A percentile compares a stretch with the other conserved stretches of the same genome.
Conservation (phyloP, 2,329 filamentous ascomycete species). For the Paramyrothecium roridum region DNA sequence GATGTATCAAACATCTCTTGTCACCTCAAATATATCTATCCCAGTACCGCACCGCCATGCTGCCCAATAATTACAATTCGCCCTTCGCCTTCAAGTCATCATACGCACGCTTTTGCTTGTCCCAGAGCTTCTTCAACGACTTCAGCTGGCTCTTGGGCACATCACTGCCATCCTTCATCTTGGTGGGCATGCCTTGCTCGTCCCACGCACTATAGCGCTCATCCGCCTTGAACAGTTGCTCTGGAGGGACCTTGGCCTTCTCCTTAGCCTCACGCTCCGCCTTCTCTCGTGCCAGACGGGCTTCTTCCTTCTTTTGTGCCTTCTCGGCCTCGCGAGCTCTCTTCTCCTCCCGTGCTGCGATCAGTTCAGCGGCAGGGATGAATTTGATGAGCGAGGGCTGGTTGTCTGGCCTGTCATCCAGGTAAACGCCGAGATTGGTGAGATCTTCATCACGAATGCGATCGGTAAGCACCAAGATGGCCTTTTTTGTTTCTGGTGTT, state of each 20-base stretch:
- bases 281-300: constrained; percentile 45
- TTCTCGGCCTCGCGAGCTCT: constrained; percentile 60
- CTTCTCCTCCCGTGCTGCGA: constrained; percentile 58
- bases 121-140: constrained; percentile 86
- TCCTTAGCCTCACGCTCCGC: constrained; percentile 52
- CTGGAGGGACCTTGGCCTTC: constrained; percentile 53
- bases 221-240: constrained; percentile 55
- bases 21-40: not conserved
- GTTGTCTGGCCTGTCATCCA: constrained; percentile 73
- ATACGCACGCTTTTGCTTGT: constrained; percentile 82
- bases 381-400: constrained; percentile 72
- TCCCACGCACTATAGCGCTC: constrained; percentile 75
- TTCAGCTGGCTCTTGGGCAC: constrained; percentile 77
- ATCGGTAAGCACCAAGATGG: constrained; percentile 75
- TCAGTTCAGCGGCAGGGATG: constrained; percentile 52
- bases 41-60: not conserved
- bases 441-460: constrained; percentile 77
- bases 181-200: constrained; percentile 74
- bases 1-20: not conserved
- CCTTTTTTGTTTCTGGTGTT: constrained; percentile 56
- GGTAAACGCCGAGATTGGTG: constrained; percentile 79
- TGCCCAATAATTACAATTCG: constrained; percentile 12
- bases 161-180: constrained; percentile 73
- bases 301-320: constrained; percentile 52
- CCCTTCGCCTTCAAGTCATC: constrained; percentile 50